Percentiles rank a stretch among this genome's conserved stretches.
phyloP scores from a whole-genome alignment of 2,329 filamentous ascomycete species.

The Sporothrix dimorphospora region DNA sequence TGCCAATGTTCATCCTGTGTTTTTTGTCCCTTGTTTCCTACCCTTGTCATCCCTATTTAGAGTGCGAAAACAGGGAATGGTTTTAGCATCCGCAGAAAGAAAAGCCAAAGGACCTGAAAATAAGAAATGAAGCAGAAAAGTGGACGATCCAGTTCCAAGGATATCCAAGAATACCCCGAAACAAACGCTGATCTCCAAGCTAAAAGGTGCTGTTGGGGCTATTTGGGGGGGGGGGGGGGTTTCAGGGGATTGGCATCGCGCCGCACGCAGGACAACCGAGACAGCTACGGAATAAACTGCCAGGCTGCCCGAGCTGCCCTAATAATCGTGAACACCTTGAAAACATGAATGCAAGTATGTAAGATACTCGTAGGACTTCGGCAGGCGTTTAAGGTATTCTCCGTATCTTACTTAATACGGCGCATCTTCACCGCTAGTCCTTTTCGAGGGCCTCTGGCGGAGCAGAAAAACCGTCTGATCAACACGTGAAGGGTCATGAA shows the following conservation, averaged over 20 bases:
- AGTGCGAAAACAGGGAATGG: neutral
- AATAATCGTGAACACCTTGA: neutral
- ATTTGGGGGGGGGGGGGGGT: no score
- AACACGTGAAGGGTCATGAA: neutral
- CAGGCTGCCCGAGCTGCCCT: neutral
- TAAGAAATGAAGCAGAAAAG: neutral
- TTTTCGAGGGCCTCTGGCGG: neutral
- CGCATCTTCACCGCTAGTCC: slow-evolving; percentile 15
- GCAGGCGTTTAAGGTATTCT: neutral
- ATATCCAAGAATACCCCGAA: neutral
- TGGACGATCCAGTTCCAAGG: slow-evolving; percentile 11
- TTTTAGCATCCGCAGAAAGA: neutral
- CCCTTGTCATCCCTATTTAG: neutral
- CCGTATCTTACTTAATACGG: neutral
- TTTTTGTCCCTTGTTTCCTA: neutral
- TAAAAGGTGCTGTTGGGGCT: neutral
- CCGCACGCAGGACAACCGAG: neutral
- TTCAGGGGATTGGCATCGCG: neutral
- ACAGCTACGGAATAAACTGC: neutral
- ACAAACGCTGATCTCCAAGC: slow-evolving; percentile 5
- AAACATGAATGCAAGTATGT: neutral
- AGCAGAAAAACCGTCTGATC: neutral
- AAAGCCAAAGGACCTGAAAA: neutral
- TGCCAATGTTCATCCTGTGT: neutral
- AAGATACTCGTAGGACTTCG: no score